Evolutionary conservation across 345 rosid species (phyloP).

Genomic region (Raphanus raphanistrum): DNA sequence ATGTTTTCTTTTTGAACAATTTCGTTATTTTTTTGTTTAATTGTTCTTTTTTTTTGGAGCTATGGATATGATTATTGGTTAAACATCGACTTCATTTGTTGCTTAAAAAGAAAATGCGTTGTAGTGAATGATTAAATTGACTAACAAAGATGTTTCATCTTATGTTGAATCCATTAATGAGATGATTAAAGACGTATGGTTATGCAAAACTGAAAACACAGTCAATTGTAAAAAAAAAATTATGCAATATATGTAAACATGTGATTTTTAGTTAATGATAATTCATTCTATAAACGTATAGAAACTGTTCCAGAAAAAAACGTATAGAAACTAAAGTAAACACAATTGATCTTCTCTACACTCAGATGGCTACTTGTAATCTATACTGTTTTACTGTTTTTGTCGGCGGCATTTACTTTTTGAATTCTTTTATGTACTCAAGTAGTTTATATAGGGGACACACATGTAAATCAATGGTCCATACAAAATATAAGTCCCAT

Average conservation of each 20-base stretch:
- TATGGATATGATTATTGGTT: constrained; percentile 25
- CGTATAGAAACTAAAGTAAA: background rate
- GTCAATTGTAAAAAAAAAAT: background rate
- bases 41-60: constrained; percentile 2
- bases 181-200: too few species aligned
- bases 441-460: background rate
- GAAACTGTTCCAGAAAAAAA: too few species aligned
- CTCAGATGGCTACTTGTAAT: too few species aligned
- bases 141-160: constrained; percentile 23
- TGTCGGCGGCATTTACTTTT: background rate
- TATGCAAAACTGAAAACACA: background rate
- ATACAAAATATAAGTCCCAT: background rate
- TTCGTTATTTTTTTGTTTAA: background rate
- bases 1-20: constrained; percentile 16
- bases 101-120: constrained; percentile 7
- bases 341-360: background rate
- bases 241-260: too few species aligned
- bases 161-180: too few species aligned
- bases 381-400: background rate
- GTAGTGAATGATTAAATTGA: constrained; percentile 9
- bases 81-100: constrained; percentile 30
- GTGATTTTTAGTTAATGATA: too few species aligned
- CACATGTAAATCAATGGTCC: background rate
- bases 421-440: background rate
- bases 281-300: too few species aligned